Evolutionary conservation across 306 rosid species (phyloP).

Genomic region (Trifolium pratense): DNA sequence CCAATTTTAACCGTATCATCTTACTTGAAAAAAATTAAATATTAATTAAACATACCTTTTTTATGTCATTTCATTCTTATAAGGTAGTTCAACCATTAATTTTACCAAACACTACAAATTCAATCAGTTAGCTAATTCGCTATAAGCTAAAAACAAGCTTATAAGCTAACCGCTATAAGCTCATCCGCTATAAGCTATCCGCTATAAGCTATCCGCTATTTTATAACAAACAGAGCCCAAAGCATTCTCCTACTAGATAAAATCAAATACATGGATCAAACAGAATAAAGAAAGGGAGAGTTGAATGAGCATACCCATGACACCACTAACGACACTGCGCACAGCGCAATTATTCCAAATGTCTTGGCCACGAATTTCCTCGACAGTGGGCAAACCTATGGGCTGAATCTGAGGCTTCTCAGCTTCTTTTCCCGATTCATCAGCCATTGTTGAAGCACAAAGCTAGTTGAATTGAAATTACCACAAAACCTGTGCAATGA

Average conservation of each 20-base stretch:
- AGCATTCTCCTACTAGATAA: neutral
- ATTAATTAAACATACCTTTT: no score
- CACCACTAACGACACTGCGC: conserved; percentile 91
- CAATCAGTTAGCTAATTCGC: no score
- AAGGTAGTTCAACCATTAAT: no score
- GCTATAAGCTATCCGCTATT: no score
- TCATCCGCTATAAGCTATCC: no score
- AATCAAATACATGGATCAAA: neutral
- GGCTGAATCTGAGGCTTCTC: conserved; percentile 79
- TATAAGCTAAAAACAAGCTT: no score
- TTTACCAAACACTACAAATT: no score
- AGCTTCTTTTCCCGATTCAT: conserved; percentile 52
- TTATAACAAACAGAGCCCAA: no score
- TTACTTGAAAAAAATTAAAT: no score
- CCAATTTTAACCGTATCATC: no score
- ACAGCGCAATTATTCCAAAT: conserved; percentile 94
- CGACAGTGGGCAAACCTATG: conserved; percentile 71
- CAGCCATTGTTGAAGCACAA: conserved; percentile 48
- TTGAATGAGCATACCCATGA: conserved; percentile 65
- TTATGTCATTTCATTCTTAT: no score
- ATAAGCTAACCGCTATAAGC: no score
- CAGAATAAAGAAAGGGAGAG: neutral
- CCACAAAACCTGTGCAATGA: neutral
- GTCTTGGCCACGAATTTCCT: conserved; percentile 96
- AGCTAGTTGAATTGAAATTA: conserved; percentile 27